Base-by-base conservation (phyloP, 768 basidiomycete genomes). In the Naganishia onofrii region DNA sequence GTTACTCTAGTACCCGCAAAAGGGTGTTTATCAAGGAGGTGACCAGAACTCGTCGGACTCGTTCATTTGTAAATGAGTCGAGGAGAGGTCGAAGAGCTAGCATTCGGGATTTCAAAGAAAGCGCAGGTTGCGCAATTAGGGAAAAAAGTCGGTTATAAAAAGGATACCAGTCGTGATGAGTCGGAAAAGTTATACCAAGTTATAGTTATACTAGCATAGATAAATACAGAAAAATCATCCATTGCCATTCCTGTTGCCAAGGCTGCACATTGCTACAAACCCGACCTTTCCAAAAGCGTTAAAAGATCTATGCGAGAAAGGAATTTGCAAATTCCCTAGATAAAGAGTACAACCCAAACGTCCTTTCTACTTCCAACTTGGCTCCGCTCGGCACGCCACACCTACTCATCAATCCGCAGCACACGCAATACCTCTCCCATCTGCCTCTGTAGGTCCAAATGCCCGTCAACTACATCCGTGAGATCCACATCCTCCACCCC, bases 401-500 rank as follows among this genome's bases (percentile, higher is more conserved):
- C 8, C 58, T 72, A 79, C 53, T 71, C 74, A 69, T 80, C 79
- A 7, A 79, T 44, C 66, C 77, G 71, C 31, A 80, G 73, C 36
- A 79, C 73, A 46, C 72, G 44, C 26, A 80, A 38, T 17, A 80
- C 72, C n/a, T 80, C 77, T 8, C 67, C 71, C 76, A 80, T 79
- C 75, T 80, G 79, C 38, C 74, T 73, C 63, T 80, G 79, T 29
- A 80, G 48, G 60, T 80, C 77, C 74, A 80, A 74, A 69, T 80
- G 79, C 26, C 82, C 82, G 32, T 79, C 78, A 0, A 82, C 58
- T 19, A 81, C 78, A 1, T 73, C 69, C 0, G 74, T 72, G 13
- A 83, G 70, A 64, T 82, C 79, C 4, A 83, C 76, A 71, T 82
- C 79, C 71, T 83, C 76, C 0, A 82, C 72, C 2, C 81, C 81